Base-by-base conservation (phyloP, 768 basidiomycete species). In the Leccinellum rugosiceps region DNA sequence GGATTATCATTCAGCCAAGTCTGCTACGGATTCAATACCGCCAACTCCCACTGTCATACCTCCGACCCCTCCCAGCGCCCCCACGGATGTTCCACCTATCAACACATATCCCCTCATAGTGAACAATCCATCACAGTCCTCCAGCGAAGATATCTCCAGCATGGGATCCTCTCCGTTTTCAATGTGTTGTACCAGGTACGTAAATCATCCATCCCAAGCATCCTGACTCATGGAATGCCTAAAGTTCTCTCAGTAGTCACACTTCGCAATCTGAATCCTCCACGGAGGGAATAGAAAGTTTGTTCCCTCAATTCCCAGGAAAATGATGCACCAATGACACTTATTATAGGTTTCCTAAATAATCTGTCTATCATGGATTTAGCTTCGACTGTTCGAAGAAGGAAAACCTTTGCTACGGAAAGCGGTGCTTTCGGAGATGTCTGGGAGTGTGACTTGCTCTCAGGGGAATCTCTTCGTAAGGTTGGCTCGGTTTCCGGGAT, bases 391-490 rank as follows among this genome's bases (percentile, higher is more conserved):
- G 28, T 68, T 6, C 50, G 14, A 28, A 67, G 57, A 38, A 59
- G 6, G 47, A 1, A 25, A 14, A 3, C 0, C 6, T 67, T 45
- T 38, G 23, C 67, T 21, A 52, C 38, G 17, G 45, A 23, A 3
- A n/a, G 28, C 26, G 68, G 68, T 4, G 28, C 10, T 11, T 69
- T 58, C 25, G 68, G 60, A 26, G 58, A 72, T 46, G 48, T 70
- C 28, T 70, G 66, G 61, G 55, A 60, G 50, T 72, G 68, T 10
- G 59, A 63, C n/a, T 44, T 68, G 23, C 49, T 60, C 21, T 57
- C 44, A n/a, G 53, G 32, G n/a, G 46, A 23, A 21, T 32, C 48
- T 15, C 23, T 25, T 31, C 56, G 43, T 2, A 53, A 49, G 55
- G 66, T 67, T 23, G 23, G 52, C 23, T 23, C 21, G 8, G 10